Evolutionary conservation across 2,329 filamentous ascomycete species (phyloP).

Genomic region (Penicillium sp.): DNA sequence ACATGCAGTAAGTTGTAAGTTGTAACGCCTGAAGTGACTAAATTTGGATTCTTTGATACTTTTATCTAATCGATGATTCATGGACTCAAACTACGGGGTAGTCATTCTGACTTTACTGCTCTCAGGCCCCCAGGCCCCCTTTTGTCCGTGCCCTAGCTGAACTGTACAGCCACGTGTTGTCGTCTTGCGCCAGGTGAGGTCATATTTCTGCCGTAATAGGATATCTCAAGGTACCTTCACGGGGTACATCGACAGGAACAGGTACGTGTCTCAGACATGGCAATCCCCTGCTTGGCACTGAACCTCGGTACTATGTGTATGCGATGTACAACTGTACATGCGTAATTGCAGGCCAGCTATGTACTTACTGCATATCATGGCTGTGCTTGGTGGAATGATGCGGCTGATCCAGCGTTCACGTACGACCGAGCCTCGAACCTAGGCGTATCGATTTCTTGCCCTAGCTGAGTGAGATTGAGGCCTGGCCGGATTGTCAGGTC

Average conservation of each 20-base stretch:
- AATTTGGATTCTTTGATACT: conserved; percentile 1
- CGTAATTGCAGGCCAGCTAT: neutral
- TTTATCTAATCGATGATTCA: neutral
- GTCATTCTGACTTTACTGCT: neutral
- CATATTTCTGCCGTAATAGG: neutral
- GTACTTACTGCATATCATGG: neutral
- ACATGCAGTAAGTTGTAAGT: too few species aligned
- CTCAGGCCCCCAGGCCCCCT: neutral
- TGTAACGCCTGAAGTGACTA: too few species aligned
- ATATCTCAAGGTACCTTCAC: neutral
- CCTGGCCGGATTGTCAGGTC: neutral
- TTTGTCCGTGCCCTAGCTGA: neutral
- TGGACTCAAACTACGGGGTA: too few species aligned
- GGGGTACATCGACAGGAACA: neutral
- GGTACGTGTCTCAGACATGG: neutral
- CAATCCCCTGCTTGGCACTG: neutral
- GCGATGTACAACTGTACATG: too few species aligned
- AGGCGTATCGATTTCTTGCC: neutral
- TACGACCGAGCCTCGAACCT: neutral
- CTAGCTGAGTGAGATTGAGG: conserved; percentile 1
- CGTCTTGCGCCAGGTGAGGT: conserved; percentile 6
- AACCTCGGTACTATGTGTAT: too few species aligned
- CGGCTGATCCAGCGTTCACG: too few species aligned
- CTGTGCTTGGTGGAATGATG: too few species aligned
- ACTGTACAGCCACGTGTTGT: conserved; percentile 6